A percentile compares a stretch with the other conserved stretches of the same genome.
Evolutionary conservation across 768 basidiomycete species (phyloP).

Genomic region (Lactarius sp.): DNA sequence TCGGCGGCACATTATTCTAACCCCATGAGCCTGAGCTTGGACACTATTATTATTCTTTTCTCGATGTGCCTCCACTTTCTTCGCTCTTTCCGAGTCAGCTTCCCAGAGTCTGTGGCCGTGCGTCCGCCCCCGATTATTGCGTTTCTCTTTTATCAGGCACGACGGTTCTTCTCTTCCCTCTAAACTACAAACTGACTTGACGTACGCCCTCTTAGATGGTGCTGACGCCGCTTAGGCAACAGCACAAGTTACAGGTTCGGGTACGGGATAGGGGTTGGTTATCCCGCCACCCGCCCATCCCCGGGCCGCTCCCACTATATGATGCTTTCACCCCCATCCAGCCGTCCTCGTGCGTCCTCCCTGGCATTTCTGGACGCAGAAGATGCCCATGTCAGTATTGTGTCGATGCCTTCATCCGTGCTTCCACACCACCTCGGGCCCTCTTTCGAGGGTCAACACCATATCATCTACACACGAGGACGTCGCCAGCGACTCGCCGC

Average conservation of each 20-base stretch:
- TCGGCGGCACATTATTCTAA: too few relatives aligned
- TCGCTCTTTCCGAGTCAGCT: slow-evolving; percentile 60
- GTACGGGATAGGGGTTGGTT: too few relatives aligned
- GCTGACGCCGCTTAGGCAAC: slow-evolving; percentile 52
- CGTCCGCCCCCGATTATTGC: slow-evolving; percentile 78
- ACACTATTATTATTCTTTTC: slow-evolving; percentile 43
- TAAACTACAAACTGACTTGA: not conserved
- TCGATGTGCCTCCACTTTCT: slow-evolving; percentile 72
- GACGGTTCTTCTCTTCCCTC: not conserved
- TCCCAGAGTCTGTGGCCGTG: slow-evolving; percentile 56
- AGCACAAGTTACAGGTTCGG: too few relatives aligned
- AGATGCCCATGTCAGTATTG: not conserved
- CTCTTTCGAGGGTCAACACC: slow-evolving; percentile 1
- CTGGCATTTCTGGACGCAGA: slow-evolving; percentile 20
- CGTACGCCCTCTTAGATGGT: slow-evolving; percentile 50
- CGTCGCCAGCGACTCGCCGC: slow-evolving; percentile 16
- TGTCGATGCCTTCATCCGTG: slow-evolving; percentile 19
- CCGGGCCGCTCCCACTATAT: slow-evolving; percentile 23
- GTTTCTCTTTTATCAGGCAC: slow-evolving; percentile 78
- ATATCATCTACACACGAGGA: slow-evolving; percentile 20
- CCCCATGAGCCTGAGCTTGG: too few relatives aligned
- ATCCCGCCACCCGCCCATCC: too few relatives aligned
- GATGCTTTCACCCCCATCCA: slow-evolving; percentile 21
- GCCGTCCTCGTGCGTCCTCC: slow-evolving; percentile 21
- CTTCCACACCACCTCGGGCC: not conserved